phyloP scores from a whole-genome alignment of 2,329 filamentous ascomycete species.

The Thermothelomyces thermophilus region DNA sequence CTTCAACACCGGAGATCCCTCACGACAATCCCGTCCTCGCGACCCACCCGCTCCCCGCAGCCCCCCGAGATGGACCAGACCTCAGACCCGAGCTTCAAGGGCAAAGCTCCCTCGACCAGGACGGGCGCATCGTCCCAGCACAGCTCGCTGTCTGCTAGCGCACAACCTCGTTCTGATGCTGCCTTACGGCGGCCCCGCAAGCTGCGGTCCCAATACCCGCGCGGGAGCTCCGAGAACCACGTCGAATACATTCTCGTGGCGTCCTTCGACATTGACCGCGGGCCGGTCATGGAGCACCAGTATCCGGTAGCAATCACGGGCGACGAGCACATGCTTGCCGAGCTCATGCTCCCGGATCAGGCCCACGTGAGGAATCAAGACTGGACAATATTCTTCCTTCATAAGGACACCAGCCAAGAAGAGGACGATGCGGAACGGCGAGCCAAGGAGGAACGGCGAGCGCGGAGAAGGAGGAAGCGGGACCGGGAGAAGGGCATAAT shows the following conservation, averaged over 20 bases:
- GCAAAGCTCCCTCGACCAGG: conserved; percentile 51
- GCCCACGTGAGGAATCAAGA: conserved; percentile 91
- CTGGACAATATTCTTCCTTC: conserved; percentile 98
- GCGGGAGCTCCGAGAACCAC: conserved; percentile 76
- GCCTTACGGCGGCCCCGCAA: conserved; percentile 47
- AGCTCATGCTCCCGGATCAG: conserved; percentile 97
- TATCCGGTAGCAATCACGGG: conserved; percentile 92
- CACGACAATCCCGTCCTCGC: conserved; percentile 56
- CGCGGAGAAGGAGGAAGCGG: conserved; percentile 45
- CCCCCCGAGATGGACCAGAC: conserved; percentile 47
- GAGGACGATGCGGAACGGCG: conserved; percentile 69
- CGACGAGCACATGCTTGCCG: conserved; percentile 95
- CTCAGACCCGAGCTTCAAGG: conserved; percentile 54
- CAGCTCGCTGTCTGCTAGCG: conserved; percentile 47
- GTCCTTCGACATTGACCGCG: conserved; percentile 93
- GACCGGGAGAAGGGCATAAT: conserved; percentile 36
- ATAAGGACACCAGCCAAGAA: conserved; percentile 83
- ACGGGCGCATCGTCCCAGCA: conserved; percentile 53
- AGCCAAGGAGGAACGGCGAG: conserved; percentile 47
- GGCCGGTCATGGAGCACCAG: conserved; percentile 97
- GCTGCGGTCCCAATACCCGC: conserved; percentile 68
- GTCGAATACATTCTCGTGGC: conserved; percentile 98
- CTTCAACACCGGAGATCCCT: conserved; percentile 49
- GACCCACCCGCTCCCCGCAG: conserved; percentile 50
- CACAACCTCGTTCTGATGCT: conserved; percentile 43